Evolutionary conservation across 2,329 filamentous ascomycete species (phyloP).

Genomic region (Monosporascus ibericus): DNA sequence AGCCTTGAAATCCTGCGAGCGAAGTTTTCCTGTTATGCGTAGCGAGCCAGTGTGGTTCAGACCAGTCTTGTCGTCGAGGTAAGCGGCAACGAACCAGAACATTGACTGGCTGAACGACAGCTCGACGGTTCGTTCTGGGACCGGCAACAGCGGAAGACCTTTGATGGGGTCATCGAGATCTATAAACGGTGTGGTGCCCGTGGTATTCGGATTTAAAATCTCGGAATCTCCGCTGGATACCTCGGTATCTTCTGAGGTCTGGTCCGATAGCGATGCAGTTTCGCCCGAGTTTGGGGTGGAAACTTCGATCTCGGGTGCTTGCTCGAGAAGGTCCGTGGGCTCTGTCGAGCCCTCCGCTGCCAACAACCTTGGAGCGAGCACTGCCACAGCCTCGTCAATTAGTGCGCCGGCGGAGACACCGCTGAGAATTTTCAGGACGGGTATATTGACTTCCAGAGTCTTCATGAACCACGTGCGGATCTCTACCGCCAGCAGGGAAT

Average conservation of each 20-base stretch:
- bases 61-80: conserved; percentile 29
- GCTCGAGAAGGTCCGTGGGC: too few species aligned
- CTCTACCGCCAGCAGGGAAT: conserved; percentile 28
- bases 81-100: conserved; percentile 32
- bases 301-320: too few species aligned
- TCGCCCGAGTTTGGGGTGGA: too few species aligned
- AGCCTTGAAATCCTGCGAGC: conserved; percentile 19
- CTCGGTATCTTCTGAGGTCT: too few species aligned
- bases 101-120: conserved; percentile 31
- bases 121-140: too few species aligned
- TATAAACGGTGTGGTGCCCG: not conserved
- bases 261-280: too few species aligned
- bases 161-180: too few species aligned
- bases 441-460: conserved; percentile 36
- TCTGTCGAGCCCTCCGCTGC: too few species aligned
- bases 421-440: conserved; percentile 33
- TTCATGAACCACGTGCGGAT: conserved; percentile 44
- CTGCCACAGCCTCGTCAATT: conserved; percentile 1
- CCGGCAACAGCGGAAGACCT: too few species aligned
- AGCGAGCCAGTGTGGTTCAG: conserved; percentile 32
- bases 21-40: conserved; percentile 26
- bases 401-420: conserved; percentile 8
- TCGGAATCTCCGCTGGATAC: too few species aligned
- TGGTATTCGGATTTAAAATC: too few species aligned
- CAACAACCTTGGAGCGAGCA: conserved; percentile 1